These are phyloP conservation scores for Entrophospora sp. DNA, from an alignment of 192 early-diverging fungal species.

Conservation along the genomic window DNA sequence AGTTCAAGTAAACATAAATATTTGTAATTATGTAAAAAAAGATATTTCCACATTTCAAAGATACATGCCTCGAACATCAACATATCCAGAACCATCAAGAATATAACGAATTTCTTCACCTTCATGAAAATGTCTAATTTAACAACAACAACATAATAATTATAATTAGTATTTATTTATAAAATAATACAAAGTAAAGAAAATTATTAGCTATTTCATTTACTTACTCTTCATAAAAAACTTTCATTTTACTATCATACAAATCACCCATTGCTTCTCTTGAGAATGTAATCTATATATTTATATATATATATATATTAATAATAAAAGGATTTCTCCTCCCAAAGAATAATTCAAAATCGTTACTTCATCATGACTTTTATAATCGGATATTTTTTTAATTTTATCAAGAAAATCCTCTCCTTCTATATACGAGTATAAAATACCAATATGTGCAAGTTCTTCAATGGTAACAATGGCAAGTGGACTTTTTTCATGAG, in stretches of 20 bases:
- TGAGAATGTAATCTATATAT: slow-evolving; percentile 68
- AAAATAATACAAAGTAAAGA: not conserved
- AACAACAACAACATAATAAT: slow-evolving; percentile 7
- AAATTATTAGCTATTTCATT: not conserved
- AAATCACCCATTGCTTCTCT: slow-evolving; percentile 62
- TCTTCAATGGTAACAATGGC: slow-evolving; percentile 55
- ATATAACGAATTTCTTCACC: slow-evolving; percentile 97
- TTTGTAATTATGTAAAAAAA: not conserved
- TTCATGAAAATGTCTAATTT: slow-evolving; percentile 76
- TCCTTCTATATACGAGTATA: slow-evolving; percentile 58
- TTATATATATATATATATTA: not conserved
- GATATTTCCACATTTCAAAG: not conserved
- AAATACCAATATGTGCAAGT: slow-evolving; percentile 61
- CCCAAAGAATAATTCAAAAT: not conserved
- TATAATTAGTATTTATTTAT: not conserved
- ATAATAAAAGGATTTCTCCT: not conserved
- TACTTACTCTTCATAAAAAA: slow-evolving; percentile 77
- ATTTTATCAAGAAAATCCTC: slow-evolving; percentile 50
- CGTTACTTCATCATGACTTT: slow-evolving; percentile 81
- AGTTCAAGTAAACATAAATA: not conserved
- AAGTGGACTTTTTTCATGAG: slow-evolving; percentile 66
- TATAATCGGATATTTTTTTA: slow-evolving; percentile 69
- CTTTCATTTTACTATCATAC: slow-evolving; percentile 93
- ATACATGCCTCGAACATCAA: slow-evolving; percentile 62
- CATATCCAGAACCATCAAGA: slow-evolving; percentile 86